phyloP scores from a whole-genome alignment of 345 rosid species.

The Populus tremula region DNA sequence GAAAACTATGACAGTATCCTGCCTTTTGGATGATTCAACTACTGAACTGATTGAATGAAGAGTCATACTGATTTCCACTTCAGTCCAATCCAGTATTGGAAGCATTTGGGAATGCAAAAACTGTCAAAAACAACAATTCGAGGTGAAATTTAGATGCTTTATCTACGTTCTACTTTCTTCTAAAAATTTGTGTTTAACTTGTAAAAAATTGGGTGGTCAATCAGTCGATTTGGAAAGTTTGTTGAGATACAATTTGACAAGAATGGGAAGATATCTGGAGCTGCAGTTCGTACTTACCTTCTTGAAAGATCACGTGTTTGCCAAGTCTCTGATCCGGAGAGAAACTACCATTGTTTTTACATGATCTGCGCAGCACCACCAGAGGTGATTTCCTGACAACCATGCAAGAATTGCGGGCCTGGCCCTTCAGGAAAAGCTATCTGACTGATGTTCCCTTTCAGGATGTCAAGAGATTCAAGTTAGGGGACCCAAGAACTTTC shows the following conservation, averaged over 20 bases:
- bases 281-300: conserved; percentile 74
- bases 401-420: not conserved
- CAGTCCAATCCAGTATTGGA: conserved; percentile 92
- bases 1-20: conserved; percentile 1
- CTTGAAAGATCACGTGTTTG: conserved; percentile 82
- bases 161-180: not conserved
- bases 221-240: conserved; percentile 86
- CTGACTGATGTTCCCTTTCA: conserved; percentile 29
- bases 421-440: not conserved
- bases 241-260: conserved; percentile 89
- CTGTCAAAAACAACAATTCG: conserved; percentile 86
- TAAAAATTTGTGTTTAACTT: not conserved
- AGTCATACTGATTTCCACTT: conserved; percentile 13
- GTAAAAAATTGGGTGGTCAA: not conserved
- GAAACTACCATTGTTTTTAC: conserved; percentile 75
- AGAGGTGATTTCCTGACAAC: conserved; percentile 36
- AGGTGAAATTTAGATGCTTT: conserved; percentile 40
- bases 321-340: conserved; percentile 76
- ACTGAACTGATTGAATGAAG: conserved; percentile 8
- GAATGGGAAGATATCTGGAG: conserved; percentile 83
- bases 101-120: conserved; percentile 94
- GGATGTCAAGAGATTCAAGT: conserved; percentile 63
- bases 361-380: conserved; percentile 73
- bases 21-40: conserved; percentile 3
- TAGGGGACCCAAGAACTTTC: conserved; percentile 64